These are phyloP conservation scores for Fraxinus americana DNA, from an alignment of 257 asterid species.

Conservation along the genomic window DNA sequence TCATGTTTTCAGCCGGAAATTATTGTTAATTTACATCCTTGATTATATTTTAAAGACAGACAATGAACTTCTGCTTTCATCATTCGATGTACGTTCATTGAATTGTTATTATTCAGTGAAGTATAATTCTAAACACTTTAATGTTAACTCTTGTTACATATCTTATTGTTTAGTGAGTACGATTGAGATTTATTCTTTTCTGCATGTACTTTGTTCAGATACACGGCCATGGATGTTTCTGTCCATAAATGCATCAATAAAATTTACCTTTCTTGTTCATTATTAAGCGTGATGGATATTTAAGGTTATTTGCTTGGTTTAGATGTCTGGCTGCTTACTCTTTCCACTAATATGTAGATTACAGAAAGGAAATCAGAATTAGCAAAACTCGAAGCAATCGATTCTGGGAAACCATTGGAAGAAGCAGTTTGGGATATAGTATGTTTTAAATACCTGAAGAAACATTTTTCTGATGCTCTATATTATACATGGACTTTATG, in stretches of 20 bases:
- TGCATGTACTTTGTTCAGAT: background rate
- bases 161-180: background rate
- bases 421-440: slow-evolving; percentile 96
- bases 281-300: background rate
- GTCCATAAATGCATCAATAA: slow-evolving; percentile 1
- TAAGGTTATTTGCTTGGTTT: slow-evolving; percentile 10
- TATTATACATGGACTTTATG: slow-evolving; percentile 15
- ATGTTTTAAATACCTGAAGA: slow-evolving; percentile 24
- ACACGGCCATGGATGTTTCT: background rate
- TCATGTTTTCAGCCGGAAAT: background rate
- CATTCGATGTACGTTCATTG: background rate
- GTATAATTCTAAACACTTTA: too few relatives aligned
- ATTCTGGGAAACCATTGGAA: slow-evolving; percentile 82
- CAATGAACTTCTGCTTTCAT: background rate
- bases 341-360: slow-evolving; percentile 43
- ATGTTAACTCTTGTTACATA: background rate
- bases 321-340: slow-evolving; percentile 24
- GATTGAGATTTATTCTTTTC: background rate
- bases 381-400: slow-evolving; percentile 78
- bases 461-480: slow-evolving; percentile 11
- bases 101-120: background rate
- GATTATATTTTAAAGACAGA: background rate
- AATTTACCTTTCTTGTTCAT: background rate
- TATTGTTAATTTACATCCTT: background rate
- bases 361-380: slow-evolving; percentile 72